Conservation (phyloP, 345 rosid species). For the Mallotus nudiflorus region DNA sequence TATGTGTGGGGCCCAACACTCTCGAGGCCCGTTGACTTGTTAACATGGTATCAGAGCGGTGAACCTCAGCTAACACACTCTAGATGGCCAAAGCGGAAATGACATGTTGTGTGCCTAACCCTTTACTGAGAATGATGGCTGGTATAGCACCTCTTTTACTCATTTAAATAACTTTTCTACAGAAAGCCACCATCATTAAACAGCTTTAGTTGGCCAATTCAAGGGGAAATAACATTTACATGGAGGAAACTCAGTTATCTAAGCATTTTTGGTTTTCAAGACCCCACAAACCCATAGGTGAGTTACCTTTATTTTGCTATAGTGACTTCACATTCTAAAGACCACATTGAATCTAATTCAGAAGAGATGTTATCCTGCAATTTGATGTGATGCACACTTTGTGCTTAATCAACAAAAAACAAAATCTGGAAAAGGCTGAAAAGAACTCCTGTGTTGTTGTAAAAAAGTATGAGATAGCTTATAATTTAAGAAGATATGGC, state of each 20-base stretch:
- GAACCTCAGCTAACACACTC: no score
- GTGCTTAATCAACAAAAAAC: neutral
- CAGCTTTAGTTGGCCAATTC: neutral
- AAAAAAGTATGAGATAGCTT: neutral
- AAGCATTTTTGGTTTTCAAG: neutral
- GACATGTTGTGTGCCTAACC: neutral
- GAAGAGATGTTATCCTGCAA: neutral
- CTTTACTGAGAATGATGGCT: neutral
- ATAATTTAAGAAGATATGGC: neutral
- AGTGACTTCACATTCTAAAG: neutral
- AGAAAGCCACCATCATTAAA: no score
- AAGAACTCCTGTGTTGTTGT: neutral
- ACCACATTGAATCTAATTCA: neutral
- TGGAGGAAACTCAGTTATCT: neutral
- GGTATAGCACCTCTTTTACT: neutral
- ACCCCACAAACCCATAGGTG: neutral
- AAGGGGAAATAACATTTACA: neutral
- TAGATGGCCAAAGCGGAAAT: neutral
- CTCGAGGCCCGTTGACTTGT: no score
- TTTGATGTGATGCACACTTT: neutral
- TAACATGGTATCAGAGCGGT: no score
- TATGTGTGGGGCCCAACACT: no score
- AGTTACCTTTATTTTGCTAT: neutral
- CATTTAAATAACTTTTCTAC: no score
- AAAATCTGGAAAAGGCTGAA: neutral